Base-by-base conservation (phyloP, 164 flowering plant species). In the Kalanchoe fedtschenkoi region DNA sequence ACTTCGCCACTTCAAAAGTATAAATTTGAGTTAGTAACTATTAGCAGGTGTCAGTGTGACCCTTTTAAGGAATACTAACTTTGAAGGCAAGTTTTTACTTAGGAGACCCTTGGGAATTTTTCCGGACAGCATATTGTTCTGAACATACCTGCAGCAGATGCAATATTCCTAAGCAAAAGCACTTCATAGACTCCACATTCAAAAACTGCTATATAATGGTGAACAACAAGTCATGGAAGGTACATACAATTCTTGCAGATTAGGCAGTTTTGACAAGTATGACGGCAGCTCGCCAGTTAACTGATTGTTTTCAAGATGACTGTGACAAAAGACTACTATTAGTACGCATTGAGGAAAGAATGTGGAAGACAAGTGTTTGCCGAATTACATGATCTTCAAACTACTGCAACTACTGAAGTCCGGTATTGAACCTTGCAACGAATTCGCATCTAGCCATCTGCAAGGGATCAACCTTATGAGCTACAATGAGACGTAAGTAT, bases 371-470 rank as follows among this genome's bases (percentile, higher is more conserved):
- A 35, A 41, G 43, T 56, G 33, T 7, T 51, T 39, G 13, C 1
- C 26, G 29, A 19, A 34, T 75, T 81, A 91, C 99, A 95, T 83
- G 65, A 77, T 84, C 69, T 71, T 66, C 77, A 95, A 76, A 74
- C 78, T 69, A 22, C 66, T 33, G 67, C 89, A 87, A 61, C 84
- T 88, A 69, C 77, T 71, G 67, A 91, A 91, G 79, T 95, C 99
- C 61, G 99, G 96, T 72, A 95, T 80, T 29, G 86, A 64, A 69
- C 97, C 99, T 63, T 70, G 78, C 63, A 95, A 71, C 42, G 83
- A 80, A 72, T 95, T 95, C 28, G 85, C 88, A 75, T 87, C 88
- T 66, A 95, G 96, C 92, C 93, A 83, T 65, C 99, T 95, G 81
- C 68, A 78, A 69, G 14, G 19, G n/a, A 26, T 2, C 32, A 26